Evolutionary conservation across 495 filamentous ascomycete species (phyloP).

Genomic region (Annulohypoxylon nitens): DNA sequence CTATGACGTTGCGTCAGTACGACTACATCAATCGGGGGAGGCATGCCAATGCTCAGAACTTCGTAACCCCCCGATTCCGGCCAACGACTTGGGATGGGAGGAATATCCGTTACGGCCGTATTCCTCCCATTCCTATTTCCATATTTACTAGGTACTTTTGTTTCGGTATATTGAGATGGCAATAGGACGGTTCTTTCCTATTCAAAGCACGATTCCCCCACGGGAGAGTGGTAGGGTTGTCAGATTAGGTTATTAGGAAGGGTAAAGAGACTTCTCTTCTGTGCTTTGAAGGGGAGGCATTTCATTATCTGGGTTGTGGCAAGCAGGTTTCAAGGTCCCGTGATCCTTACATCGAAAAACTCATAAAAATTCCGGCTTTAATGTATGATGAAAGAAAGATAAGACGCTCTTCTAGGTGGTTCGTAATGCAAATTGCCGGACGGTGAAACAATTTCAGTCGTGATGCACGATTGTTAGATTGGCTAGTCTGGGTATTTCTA

Average conservation of each 20-base stretch:
- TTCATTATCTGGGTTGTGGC: constrained; percentile 23
- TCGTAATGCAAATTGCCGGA: constrained; percentile 14
- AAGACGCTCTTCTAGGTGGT: constrained; percentile 10
- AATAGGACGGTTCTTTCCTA: constrained; percentile 31
- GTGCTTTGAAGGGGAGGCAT: constrained; percentile 15
- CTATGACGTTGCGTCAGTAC: constrained; percentile 15
- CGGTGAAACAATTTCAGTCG: not conserved
- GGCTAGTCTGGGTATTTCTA: constrained; percentile 1
- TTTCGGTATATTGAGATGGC: constrained; percentile 43
- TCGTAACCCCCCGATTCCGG: constrained; percentile 10
- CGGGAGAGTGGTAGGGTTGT: constrained; percentile 45
- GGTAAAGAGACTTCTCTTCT: constrained; percentile 23
- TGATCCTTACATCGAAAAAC: constrained; percentile 9
- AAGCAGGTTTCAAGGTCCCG: constrained; percentile 19
- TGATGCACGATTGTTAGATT: not conserved
- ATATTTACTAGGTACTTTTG: constrained; percentile 5
- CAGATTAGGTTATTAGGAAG: constrained; percentile 25
- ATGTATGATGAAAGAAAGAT: constrained; percentile 6
- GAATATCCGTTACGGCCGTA: constrained; percentile 5
- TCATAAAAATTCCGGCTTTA: constrained; percentile 14
- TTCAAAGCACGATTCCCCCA: constrained; percentile 46
- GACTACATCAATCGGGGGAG: constrained; percentile 2
- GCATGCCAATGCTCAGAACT: constrained; percentile 2
- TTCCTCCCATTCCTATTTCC: constrained; percentile 16
- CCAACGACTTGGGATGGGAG: constrained; percentile 19